These are phyloP conservation scores for Platanus orientalis DNA, from an alignment of 164 flowering plant species.

Conservation along the genomic window DNA sequence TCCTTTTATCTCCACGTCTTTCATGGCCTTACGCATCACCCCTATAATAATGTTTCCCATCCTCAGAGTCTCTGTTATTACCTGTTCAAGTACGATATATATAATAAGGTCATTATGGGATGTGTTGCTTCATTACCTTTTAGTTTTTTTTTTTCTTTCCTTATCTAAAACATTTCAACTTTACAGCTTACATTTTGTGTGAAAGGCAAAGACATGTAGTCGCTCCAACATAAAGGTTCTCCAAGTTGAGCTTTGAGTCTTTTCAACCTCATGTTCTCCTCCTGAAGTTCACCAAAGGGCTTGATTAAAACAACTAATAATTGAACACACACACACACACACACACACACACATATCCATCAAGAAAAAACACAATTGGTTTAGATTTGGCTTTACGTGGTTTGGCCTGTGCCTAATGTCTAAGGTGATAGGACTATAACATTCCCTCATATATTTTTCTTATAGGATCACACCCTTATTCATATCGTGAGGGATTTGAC, in stretches of 20 bases:
- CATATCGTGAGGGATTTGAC: no score
- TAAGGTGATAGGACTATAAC: no score
- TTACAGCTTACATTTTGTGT: slow-evolving; percentile 75
- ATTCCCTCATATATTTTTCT: no score
- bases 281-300: slow-evolving; percentile 34
- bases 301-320: neutral
- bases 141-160: no score
- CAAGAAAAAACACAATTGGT: neutral
- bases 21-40: slow-evolving; percentile 81
- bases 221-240: slow-evolving; percentile 64
- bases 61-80: slow-evolving; percentile 84
- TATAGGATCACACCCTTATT: no score
- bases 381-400: no score
- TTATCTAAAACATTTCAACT: neutral
- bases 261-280: slow-evolving; percentile 85
- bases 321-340: neutral
- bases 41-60: slow-evolving; percentile 83
- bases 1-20: slow-evolving; percentile 91
- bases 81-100: slow-evolving; percentile 45
- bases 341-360: no score
- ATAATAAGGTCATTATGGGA: neutral
- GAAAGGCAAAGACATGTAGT: slow-evolving; percentile 77
- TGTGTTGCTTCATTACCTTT: no score
- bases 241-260: slow-evolving; percentile 34
- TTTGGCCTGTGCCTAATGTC: no score